A percentile compares a stretch with the other conserved stretches of the same genome.
Conservation (phyloP, 2,329 filamentous ascomycete species). For the Myriosclerotinia duriaeana region DNA sequence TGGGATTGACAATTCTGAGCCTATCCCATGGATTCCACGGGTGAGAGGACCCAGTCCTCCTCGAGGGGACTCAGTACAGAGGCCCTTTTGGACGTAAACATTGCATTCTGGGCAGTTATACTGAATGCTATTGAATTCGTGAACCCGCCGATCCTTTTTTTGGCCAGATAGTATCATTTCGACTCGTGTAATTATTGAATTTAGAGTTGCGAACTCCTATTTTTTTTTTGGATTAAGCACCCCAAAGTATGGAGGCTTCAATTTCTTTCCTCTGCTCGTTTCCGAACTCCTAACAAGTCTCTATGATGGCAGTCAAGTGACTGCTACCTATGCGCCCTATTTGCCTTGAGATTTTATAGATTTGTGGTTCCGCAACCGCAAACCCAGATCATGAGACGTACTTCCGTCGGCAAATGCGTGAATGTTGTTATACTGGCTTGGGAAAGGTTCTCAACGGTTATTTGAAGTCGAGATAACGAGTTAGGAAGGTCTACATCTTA, state of each 20-base stretch:
- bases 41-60: no score
- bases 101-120: no score
- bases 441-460: rapidly evolving
- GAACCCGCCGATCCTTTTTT: rapidly evolving
- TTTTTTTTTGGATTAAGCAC: background rate
- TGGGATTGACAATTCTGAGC: background rate
- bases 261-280: background rate
- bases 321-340: no score
- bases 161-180: background rate
- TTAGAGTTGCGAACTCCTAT: background rate
- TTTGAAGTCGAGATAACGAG: no score
- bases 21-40: background rate
- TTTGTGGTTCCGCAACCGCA: background rate
- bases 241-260: background rate
- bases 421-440: background rate
- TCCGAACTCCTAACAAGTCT: background rate
- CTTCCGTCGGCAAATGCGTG: background rate
- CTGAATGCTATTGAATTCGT: no score
- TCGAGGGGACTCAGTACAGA: no score
- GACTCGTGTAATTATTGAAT: background rate
- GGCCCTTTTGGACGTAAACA: background rate
- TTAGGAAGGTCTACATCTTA: background rate
- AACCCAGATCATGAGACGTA: no score
- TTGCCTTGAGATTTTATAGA: no score
- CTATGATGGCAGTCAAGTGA: background rate